Evolutionary conservation across 176 grass and related monocot genomes (phyloP).

Genomic region (Coix lacrymajobi): DNA sequence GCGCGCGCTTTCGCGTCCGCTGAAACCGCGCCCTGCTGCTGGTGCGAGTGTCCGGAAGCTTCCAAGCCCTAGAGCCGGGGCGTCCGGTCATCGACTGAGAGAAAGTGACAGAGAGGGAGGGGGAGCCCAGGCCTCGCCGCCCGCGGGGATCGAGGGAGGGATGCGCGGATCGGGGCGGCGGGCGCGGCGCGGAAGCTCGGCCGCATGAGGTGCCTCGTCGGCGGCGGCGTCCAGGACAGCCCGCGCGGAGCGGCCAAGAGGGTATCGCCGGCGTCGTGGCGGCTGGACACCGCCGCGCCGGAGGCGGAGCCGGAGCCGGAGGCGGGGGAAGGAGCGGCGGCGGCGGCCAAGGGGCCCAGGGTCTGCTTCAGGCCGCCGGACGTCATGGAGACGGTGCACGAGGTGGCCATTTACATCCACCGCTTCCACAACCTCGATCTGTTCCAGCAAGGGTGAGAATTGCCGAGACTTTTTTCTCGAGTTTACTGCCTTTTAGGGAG

Average conservation of each 20-base stretch:
- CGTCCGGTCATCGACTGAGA: neutral
- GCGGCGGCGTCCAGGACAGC: constrained; percentile 57
- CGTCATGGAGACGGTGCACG: too few species aligned
- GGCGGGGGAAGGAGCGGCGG: neutral
- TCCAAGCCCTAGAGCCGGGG: neutral
- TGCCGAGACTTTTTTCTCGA: constrained; percentile 14
- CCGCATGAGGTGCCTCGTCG: constrained; percentile 66
- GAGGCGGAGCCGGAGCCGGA: neutral
- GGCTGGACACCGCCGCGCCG: constrained; percentile 33
- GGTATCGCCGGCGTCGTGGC: constrained; percentile 54
- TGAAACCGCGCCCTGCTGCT: neutral
- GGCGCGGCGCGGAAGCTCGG: constrained; percentile 39
- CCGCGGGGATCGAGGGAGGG: constrained; percentile 26
- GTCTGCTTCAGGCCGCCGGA: constrained; percentile 42
- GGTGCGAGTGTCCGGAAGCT: neutral
- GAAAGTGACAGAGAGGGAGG: too few species aligned
- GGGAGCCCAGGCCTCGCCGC: neutral
- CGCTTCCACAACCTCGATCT: too few species aligned
- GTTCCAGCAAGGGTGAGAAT: too few species aligned
- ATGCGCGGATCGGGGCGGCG: constrained; percentile 43
- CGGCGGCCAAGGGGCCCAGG: neutral
- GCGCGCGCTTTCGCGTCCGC: neutral
- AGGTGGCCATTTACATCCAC: too few species aligned
- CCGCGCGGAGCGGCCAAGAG: constrained; percentile 42
- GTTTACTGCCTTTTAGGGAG: neutral